These are phyloP conservation scores for Liriodendron chinense DNA, from an alignment of 164 flowering plant species.

Conservation along the genomic window DNA sequence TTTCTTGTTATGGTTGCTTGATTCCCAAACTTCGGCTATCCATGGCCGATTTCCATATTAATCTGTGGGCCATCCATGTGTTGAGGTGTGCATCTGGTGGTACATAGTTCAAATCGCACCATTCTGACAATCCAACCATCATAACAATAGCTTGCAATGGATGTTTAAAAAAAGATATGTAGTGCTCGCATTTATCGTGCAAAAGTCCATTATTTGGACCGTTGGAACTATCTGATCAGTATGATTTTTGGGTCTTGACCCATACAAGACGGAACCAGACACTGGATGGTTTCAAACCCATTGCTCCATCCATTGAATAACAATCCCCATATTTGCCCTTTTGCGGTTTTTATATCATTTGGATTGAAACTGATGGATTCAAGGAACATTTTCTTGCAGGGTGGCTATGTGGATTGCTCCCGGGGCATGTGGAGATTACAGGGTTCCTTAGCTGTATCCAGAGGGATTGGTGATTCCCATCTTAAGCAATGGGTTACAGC, in stretches of 20 bases:
- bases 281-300: neutral
- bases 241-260: neutral
- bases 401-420: slow-evolving; percentile 77
- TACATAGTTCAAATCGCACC: neutral
- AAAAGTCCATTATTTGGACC: neutral
- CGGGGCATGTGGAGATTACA: slow-evolving; percentile 83
- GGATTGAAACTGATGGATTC: neutral
- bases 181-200: neutral
- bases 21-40: neutral
- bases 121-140: neutral
- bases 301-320: neutral
- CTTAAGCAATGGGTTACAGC: slow-evolving; percentile 77
- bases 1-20: neutral
- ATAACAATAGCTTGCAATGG: neutral
- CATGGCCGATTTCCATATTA: neutral
- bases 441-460: slow-evolving; percentile 82
- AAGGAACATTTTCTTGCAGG: slow-evolving; percentile 41
- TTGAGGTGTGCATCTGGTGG: neutral
- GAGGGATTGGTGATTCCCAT: slow-evolving; percentile 74
- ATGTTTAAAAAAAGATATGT: neutral
- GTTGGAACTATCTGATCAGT: neutral
- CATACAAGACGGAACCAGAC: neutral
- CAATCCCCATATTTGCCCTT: neutral
- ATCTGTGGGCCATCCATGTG: neutral
- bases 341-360: neutral